Percentiles rank a stretch among this genome's conserved stretches.
Conservation (phyloP, 2,329 filamentous ascomycete species). For the Colletotrichum neosansevieriae region DNA sequence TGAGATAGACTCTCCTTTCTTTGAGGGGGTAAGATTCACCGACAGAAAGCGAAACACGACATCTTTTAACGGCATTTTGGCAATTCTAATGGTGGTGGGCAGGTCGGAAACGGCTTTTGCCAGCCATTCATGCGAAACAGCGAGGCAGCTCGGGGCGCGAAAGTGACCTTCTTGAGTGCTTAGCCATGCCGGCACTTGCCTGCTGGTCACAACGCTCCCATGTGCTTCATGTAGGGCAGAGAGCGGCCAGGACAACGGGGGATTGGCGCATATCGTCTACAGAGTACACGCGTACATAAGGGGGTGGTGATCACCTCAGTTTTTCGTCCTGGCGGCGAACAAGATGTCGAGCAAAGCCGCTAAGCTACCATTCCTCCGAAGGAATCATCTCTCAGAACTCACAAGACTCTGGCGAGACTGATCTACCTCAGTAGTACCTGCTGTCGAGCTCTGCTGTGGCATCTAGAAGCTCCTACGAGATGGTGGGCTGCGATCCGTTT, state of each 20-base stretch:
- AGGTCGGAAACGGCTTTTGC: slow-evolving; percentile 7
- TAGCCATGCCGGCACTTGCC: slow-evolving; percentile 39
- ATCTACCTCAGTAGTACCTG: too few relatives aligned
- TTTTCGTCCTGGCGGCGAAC: neutral
- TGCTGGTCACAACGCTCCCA: slow-evolving; percentile 30
- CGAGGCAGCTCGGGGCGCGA: neutral
- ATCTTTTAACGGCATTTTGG: neutral
- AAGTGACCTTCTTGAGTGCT: slow-evolving; percentile 3
- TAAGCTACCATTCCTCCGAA: too few relatives aligned
- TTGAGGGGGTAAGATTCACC: neutral
- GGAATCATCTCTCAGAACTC: too few relatives aligned
- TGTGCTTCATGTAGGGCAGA: slow-evolving; percentile 31
- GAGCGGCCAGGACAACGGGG: neutral
- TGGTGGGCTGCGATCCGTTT: slow-evolving; percentile 16
- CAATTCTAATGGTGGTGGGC: neutral
- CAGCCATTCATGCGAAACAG: neutral
- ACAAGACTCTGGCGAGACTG: too few relatives aligned
- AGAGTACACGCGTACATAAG: slow-evolving; percentile 2
- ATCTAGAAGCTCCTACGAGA: neutral
- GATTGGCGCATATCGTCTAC: slow-evolving; percentile 9
- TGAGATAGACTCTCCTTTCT: neutral
- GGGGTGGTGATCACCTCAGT: neutral
- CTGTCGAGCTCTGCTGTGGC: too few relatives aligned
- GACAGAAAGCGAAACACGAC: neutral
- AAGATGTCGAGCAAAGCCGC: neutral